Evolutionary conservation across 1,284 basidiomycete genomes (phyloP).

Genomic region (Boletus calvinii): DNA sequence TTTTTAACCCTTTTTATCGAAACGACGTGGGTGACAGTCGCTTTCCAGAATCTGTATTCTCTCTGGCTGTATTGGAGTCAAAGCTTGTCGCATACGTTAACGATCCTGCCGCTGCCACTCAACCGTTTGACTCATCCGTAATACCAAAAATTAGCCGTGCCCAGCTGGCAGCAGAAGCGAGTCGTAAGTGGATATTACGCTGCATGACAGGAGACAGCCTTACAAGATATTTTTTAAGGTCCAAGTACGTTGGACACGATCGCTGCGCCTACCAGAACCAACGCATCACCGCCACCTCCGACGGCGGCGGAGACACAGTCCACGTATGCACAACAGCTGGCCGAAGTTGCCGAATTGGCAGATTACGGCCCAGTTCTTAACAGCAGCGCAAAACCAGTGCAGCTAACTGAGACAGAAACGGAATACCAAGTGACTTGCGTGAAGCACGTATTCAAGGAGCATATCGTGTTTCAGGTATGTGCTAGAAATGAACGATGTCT

Average conservation of each 20-base stretch:
- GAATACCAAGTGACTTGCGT: slow-evolving; percentile 97
- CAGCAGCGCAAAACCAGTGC: slow-evolving; percentile 78
- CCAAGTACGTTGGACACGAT: slow-evolving; percentile 84
- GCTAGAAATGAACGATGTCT: neutral
- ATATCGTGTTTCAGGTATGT: slow-evolving; percentile 90
- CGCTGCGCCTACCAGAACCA: slow-evolving; percentile 65
- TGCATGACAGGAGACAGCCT: slow-evolving; percentile 1
- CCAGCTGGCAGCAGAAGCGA: slow-evolving; percentile 83
- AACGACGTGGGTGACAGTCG: neutral
- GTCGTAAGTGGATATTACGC: slow-evolving; percentile 54
- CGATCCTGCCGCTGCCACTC: slow-evolving; percentile 63
- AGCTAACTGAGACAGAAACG: slow-evolving; percentile 95
- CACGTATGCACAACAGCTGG: slow-evolving; percentile 82
- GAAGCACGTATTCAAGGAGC: slow-evolving; percentile 96
- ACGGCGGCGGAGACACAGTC: slow-evolving; percentile 84
- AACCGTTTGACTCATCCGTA: slow-evolving; percentile 78
- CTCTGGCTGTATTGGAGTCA: slow-evolving; percentile 81
- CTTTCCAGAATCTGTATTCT: slow-evolving; percentile 82
- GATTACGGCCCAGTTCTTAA: slow-evolving; percentile 87
- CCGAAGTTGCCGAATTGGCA: slow-evolving; percentile 83
- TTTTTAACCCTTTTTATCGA: neutral
- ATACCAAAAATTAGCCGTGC: slow-evolving; percentile 91
- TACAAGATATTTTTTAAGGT: slow-evolving; percentile 42
- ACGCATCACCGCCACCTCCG: slow-evolving; percentile 63
- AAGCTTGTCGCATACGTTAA: slow-evolving; percentile 90